These are phyloP conservation scores for Exophiala xenobiotica DNA, from an alignment of 2,329 filamentous ascomycete genomes.

Conservation along the genomic window DNA sequence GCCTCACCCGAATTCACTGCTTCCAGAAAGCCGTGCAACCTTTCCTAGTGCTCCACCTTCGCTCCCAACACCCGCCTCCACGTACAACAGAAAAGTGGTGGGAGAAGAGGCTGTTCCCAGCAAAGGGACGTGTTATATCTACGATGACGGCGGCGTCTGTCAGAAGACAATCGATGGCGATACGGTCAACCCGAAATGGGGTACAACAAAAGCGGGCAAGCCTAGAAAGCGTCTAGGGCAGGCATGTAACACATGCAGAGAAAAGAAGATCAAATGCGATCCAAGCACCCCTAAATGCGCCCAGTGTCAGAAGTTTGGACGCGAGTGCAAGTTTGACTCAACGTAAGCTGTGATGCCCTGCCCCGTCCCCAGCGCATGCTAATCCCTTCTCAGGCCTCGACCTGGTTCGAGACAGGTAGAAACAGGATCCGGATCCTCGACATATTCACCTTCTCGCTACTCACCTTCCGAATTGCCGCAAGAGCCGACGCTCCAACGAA, in stretches of 20 bases:
- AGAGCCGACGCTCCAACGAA: slow-evolving; percentile 1
- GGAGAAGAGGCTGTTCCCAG: slow-evolving; percentile 59
- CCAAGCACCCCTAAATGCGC: slow-evolving; percentile 83
- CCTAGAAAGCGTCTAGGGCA: slow-evolving; percentile 87
- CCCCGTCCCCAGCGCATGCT: neutral
- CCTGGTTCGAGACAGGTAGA: slow-evolving; percentile 7
- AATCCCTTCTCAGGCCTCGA: slow-evolving; percentile 11
- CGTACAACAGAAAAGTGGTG: slow-evolving; percentile 32
- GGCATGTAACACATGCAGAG: slow-evolving; percentile 87
- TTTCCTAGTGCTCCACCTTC: slow-evolving; percentile 30
- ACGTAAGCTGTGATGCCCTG: slow-evolving; percentile 53
- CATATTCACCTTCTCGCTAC: slow-evolving; percentile 14
- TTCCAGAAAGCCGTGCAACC: slow-evolving; percentile 2
- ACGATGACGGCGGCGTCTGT: slow-evolving; percentile 80
- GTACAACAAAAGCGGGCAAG: slow-evolving; percentile 90
- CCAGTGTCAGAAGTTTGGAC: slow-evolving; percentile 88
- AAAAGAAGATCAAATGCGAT: slow-evolving; percentile 98
- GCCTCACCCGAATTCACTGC: slow-evolving; percentile 4
- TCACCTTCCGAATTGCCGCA: slow-evolving; percentile 19
- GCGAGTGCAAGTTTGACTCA: slow-evolving; percentile 80
- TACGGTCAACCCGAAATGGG: slow-evolving; percentile 86
- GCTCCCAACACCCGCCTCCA: slow-evolving; percentile 3
- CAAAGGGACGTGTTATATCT: slow-evolving; percentile 80
- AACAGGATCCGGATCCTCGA: neutral
- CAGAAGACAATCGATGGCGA: slow-evolving; percentile 83